A percentile compares a stretch with the other conserved stretches of the same genome.
phyloP scores from a whole-genome alignment of 495 filamentous ascomycete genomes.

The Podospora sp. region DNA sequence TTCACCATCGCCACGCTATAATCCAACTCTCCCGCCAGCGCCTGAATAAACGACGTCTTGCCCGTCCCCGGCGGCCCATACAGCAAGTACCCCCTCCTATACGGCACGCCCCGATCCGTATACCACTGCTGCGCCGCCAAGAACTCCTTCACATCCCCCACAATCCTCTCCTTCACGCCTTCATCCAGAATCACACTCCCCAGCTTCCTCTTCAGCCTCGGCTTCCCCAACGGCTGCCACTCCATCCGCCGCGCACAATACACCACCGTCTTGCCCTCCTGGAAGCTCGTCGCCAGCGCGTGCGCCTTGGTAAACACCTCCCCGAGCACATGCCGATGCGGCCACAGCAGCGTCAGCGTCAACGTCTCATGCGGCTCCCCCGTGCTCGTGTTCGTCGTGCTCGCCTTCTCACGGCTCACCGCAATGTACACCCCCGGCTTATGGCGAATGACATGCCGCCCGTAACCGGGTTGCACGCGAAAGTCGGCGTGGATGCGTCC shows the following conservation, averaged over 20 bases:
- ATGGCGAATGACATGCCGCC: slow-evolving; percentile 83
- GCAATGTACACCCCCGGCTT: slow-evolving; percentile 77
- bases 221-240: slow-evolving; percentile 86
- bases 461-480: slow-evolving; percentile 85
- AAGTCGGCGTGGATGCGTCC: slow-evolving; percentile 78
- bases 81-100: slow-evolving; percentile 88
- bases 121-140: slow-evolving; percentile 82
- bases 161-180: slow-evolving; percentile 83
- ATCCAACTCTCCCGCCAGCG: slow-evolving; percentile 86
- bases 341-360: slow-evolving; percentile 87
- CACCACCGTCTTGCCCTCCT: slow-evolving; percentile 93
- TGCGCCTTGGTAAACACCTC: slow-evolving; percentile 86
- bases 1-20: slow-evolving; percentile 95
- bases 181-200: slow-evolving; percentile 85
- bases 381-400: slow-evolving; percentile 66
- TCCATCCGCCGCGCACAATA: slow-evolving; percentile 79
- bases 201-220: slow-evolving; percentile 82
- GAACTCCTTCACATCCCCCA: slow-evolving; percentile 84
- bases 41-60: slow-evolving; percentile 96
- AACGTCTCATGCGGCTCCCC: slow-evolving; percentile 94
- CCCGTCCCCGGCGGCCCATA: slow-evolving; percentile 94
- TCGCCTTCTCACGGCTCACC: slow-evolving; percentile 81
- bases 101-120: slow-evolving; percentile 90
- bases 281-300: slow-evolving; percentile 68
- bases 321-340: slow-evolving; percentile 81